Evolutionary conservation across 768 basidiomycete genomes (phyloP).

Genomic region (Sporobolomyces roseus): DNA sequence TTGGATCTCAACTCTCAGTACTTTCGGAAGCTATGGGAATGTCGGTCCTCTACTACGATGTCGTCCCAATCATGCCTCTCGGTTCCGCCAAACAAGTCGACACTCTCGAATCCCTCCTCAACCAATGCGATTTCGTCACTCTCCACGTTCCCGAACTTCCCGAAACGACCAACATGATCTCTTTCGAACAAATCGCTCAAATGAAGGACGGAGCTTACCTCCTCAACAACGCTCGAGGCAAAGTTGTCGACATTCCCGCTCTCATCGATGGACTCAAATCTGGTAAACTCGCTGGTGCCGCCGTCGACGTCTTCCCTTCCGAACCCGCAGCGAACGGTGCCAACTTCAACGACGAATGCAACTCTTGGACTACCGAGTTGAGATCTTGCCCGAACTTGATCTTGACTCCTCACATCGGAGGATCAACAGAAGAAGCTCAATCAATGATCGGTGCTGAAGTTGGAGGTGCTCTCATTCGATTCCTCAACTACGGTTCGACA

Average conservation of each 20-base stretch:
- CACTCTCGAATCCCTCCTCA: conserved; percentile 66
- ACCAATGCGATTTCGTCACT: conserved; percentile 84
- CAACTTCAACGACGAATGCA: conserved; percentile 78
- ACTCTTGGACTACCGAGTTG: conserved; percentile 73
- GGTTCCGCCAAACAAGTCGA: conserved; percentile 89
- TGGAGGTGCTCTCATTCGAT: conserved; percentile 72
- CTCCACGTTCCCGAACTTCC: conserved; percentile 94
- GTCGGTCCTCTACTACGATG: conserved; percentile 90
- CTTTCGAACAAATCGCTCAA: conserved; percentile 64
- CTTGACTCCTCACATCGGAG: conserved; percentile 97
- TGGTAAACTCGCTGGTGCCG: conserved; percentile 83
- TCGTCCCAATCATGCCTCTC: conserved; percentile 94
- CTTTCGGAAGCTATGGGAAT: conserved; percentile 95
- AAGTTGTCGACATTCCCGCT: conserved; percentile 90
- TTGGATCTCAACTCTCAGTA: conserved; percentile 93
- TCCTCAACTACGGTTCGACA: conserved; percentile 86
- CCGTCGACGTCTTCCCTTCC: conserved; percentile 88
- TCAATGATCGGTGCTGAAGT: conserved; percentile 96
- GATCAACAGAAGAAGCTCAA: conserved; percentile 98
- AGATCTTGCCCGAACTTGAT: conserved; percentile 81
- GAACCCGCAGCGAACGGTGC: conserved; percentile 91
- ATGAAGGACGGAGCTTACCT: conserved; percentile 96
- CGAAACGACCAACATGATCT: conserved; percentile 94
- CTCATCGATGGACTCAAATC: conserved; percentile 73
- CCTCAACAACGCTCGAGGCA: conserved; percentile 96